phyloP scores from a whole-genome alignment of 179 eudicot species.

The Camellia oleifera region DNA sequence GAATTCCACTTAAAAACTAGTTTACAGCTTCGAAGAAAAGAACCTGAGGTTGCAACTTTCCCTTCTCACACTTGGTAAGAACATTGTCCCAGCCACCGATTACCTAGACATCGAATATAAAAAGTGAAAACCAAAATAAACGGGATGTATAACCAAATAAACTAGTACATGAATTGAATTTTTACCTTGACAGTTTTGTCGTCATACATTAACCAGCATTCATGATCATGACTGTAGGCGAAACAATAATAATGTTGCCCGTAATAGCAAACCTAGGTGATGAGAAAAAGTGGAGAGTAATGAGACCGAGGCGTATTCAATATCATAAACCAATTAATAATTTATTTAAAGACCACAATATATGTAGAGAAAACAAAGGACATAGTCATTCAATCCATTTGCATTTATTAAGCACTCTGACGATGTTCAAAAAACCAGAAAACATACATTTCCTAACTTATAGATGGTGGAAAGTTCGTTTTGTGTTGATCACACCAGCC shows the following conservation, averaged over 20 bases:
- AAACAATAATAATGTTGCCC: conserved; percentile 98
- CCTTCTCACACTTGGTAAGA: conserved; percentile 62
- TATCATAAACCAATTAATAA: conserved; percentile 3
- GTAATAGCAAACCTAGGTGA: conserved; percentile 83
- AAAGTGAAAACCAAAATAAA: neutral
- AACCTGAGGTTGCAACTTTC: conserved; percentile 93
- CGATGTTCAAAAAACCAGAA: too few relatives aligned
- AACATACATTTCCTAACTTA: too few relatives aligned
- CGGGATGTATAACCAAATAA: neutral
- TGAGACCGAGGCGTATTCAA: neutral
- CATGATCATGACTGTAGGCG: conserved; percentile 74
- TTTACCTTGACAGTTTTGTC: conserved; percentile 95
- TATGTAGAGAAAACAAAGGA: neutral
- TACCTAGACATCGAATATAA: conserved; percentile 38
- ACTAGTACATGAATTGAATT: neutral
- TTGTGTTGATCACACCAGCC: too few relatives aligned
- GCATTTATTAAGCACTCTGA: too few relatives aligned
- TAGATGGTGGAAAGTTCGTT: too few relatives aligned
- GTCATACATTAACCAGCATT: conserved; percentile 93
- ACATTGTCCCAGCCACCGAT: conserved; percentile 91
- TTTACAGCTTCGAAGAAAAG: conserved; percentile 90
- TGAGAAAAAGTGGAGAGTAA: neutral
- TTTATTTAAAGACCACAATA: neutral
- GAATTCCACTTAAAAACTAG: conserved; percentile 24
- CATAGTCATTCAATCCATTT: neutral